phyloP scores from a whole-genome alignment of 1,139 yeast genomes.

The Kluyveromyces sp. region DNA sequence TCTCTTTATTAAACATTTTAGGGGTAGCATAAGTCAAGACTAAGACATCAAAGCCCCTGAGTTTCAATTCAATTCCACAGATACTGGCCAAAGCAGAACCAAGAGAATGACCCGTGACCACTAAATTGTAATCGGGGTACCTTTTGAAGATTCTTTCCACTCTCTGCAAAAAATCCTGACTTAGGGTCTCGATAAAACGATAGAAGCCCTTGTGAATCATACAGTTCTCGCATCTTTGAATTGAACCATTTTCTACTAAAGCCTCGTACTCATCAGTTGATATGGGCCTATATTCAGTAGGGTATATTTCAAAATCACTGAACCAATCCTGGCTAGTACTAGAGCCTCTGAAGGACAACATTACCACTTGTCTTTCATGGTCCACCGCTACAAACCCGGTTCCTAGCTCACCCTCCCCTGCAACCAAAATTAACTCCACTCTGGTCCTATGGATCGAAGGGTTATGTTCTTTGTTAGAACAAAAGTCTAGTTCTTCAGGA shows the following conservation, averaged over 20 bases:
- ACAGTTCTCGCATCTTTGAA: constrained; percentile 41
- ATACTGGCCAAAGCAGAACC: constrained; percentile 65
- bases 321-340: constrained; percentile 51
- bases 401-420: constrained; percentile 42
- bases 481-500: constrained; percentile 26
- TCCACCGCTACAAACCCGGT: constrained; percentile 37
- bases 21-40: constrained; percentile 59
- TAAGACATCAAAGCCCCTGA: constrained; percentile 45
- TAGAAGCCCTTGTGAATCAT: constrained; percentile 54
- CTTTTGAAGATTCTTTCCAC: constrained; percentile 32
- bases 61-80: constrained; percentile 51
- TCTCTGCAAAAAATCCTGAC: constrained; percentile 34
- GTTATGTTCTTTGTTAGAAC: constrained; percentile 20
- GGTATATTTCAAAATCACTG: constrained; percentile 43
- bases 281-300: constrained; percentile 36
- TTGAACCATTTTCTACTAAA: constrained; percentile 20
- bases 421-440: constrained; percentile 33
- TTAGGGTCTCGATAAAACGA: constrained; percentile 38
- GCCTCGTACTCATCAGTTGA: constrained; percentile 20
- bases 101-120: constrained; percentile 62
- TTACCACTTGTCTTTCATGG: constrained; percentile 37
- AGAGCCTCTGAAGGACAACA: constrained; percentile 48
- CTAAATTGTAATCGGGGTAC: constrained; percentile 43
- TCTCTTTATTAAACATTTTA: constrained; percentile 47
- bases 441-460: constrained; percentile 34